Evolutionary conservation across 2,329 filamentous ascomycete species (phyloP).

Genomic region (Alternaria sp.): DNA sequence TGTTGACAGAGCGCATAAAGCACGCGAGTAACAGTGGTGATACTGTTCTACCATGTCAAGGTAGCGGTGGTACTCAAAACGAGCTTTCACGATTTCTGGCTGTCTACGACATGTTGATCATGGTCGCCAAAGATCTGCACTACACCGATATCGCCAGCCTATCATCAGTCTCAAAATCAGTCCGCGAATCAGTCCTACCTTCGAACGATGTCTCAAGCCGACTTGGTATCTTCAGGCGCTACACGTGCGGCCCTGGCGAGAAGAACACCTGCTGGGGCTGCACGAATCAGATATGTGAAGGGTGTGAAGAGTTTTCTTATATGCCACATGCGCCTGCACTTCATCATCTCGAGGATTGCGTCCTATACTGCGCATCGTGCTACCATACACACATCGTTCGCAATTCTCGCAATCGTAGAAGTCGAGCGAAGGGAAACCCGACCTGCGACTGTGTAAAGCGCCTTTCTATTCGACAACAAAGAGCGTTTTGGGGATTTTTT

Average conservation of each 20-base stretch:
- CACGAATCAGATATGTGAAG: constrained; percentile 26
- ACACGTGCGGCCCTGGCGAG: constrained; percentile 22
- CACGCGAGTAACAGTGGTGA: not conserved
- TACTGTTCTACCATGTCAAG: constrained; percentile 1
- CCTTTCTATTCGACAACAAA: not conserved
- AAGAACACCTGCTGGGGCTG: constrained; percentile 33
- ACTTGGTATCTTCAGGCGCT: constrained; percentile 23
- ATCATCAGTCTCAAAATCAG: constrained; percentile 30
- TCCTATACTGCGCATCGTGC: constrained; percentile 32
- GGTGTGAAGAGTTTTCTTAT: constrained; percentile 13
- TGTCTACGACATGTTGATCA: constrained; percentile 40
- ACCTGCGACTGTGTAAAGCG: constrained; percentile 20
- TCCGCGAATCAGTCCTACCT: constrained; percentile 33
- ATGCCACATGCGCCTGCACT: constrained; percentile 13
- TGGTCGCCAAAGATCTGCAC: constrained; percentile 34
- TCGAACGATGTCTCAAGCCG: constrained; percentile 20
- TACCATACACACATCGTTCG: constrained; percentile 15
- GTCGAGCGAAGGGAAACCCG: not conserved
- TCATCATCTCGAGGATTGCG: constrained; percentile 31
- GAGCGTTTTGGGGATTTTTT: not conserved
- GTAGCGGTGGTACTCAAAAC: constrained; percentile 3
- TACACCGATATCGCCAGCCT: constrained; percentile 35
- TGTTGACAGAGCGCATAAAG: constrained; percentile 12
- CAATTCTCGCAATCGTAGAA: not conserved
- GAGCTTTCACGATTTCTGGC: constrained; percentile 33